Percentiles rank a stretch among this genome's conserved stretches.
Conservation (phyloP, 2,329 filamentous ascomycete genomes). For the Cordyceps tenuipes region DNA sequence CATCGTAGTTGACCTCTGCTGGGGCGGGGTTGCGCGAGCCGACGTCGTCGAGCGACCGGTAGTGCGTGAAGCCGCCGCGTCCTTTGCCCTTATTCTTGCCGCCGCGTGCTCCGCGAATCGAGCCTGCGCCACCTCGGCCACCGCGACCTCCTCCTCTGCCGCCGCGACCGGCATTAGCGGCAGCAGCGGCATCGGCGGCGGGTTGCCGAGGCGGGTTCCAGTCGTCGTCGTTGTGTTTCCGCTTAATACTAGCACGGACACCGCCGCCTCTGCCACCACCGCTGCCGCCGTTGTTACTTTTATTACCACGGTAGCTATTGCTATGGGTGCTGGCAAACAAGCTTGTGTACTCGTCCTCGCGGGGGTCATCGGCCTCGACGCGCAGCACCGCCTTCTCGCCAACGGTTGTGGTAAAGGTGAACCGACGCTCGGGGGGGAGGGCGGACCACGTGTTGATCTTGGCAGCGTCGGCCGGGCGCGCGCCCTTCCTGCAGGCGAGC, state of each 20-base stretch:
- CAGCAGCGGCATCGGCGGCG: not conserved
- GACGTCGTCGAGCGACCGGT: constrained; percentile 62
- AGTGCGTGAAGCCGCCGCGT: constrained; percentile 44
- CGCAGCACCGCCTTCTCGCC: constrained; percentile 79
- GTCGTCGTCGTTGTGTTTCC: constrained; percentile 47
- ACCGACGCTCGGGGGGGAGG: constrained; percentile 58
- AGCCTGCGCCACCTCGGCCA: constrained; percentile 26
- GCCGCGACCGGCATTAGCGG: constrained; percentile 10
- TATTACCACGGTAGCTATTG: constrained; percentile 34
- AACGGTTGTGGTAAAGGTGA: constrained; percentile 74
- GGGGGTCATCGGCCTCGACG: constrained; percentile 62
- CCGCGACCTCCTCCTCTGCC: constrained; percentile 25
- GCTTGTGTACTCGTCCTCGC: constrained; percentile 56
- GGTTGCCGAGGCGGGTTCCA: constrained; percentile 25
- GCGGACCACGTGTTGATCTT: constrained; percentile 81
- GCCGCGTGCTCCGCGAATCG: constrained; percentile 25
- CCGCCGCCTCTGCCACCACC: constrained; percentile 48
- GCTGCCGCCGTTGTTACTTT: constrained; percentile 49
- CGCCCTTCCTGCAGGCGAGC: constrained; percentile 67
- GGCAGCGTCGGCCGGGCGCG: constrained; percentile 68
- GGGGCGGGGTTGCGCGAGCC: constrained; percentile 37
- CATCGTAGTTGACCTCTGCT: constrained; percentile 41
- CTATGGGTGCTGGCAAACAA: constrained; percentile 50
- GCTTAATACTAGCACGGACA: constrained; percentile 43
- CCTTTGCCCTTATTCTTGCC: constrained; percentile 32